Percentiles rank a stretch among this genome's conserved stretches.
phyloP scores from a whole-genome alignment of 768 basidiomycete species.

The Tylopilus subfusipes region DNA sequence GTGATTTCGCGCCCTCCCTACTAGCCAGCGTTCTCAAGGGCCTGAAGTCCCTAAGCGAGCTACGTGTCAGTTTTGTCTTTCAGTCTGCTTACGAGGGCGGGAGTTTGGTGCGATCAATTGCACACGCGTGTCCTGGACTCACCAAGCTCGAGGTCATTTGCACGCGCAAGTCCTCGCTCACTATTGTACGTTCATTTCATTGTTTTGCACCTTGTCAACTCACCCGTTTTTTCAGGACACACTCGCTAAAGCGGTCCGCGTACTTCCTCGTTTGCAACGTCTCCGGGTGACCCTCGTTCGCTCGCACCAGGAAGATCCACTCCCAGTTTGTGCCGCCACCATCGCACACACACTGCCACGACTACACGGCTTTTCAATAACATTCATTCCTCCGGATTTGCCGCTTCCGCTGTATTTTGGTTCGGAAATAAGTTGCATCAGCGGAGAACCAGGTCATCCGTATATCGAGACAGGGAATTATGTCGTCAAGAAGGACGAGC shows the following conservation, averaged over 20 bases:
- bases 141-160: conserved; percentile 63
- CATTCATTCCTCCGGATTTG: conserved; percentile 60
- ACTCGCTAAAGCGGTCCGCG: conserved; percentile 59
- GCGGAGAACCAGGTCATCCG: conserved; percentile 22
- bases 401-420: conserved; percentile 46
- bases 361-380: conserved; percentile 58
- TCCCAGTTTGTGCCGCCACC: conserved; percentile 54
- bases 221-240: conserved; percentile 19
- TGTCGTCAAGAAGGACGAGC: conserved; percentile 54
- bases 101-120: conserved; percentile 63
- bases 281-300: conserved; percentile 64
- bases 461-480: conserved; percentile 49
- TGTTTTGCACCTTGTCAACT: neutral
- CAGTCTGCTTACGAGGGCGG: conserved; percentile 75
- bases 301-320: conserved; percentile 59
- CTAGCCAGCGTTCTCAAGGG: conserved; percentile 58
- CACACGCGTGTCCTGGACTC: conserved; percentile 62
- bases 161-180: conserved; percentile 67
- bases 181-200: conserved; percentile 45
- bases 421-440: conserved; percentile 38
- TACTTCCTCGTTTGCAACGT: conserved; percentile 60
- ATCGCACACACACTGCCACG: conserved; percentile 68
- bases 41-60: conserved; percentile 50
- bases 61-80: conserved; percentile 64
- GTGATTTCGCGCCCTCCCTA: conserved; percentile 62